These are phyloP conservation scores for Solanum chilense DNA, from an alignment of 257 asterid genomes.

Conservation along the genomic window DNA sequence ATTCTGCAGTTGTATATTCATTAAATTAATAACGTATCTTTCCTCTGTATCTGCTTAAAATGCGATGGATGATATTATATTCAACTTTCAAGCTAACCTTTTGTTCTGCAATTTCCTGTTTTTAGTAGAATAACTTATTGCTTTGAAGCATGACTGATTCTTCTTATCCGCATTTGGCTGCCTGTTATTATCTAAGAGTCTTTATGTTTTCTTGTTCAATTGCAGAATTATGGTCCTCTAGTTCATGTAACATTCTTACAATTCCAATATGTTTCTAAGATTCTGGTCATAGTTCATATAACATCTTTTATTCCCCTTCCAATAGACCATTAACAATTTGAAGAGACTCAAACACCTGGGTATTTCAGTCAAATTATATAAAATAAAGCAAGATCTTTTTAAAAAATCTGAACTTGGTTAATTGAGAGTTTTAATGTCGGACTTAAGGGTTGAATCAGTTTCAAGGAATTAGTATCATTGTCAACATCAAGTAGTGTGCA, in stretches of 20 bases:
- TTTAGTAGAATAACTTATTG: neutral
- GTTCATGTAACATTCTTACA: neutral
- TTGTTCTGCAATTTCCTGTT: neutral
- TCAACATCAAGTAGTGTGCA: neutral
- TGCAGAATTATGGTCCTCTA: neutral
- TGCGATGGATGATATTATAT: neutral
- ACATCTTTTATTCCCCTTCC: neutral
- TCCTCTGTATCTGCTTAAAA: neutral
- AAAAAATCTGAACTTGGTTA: neutral
- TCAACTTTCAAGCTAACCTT: neutral
- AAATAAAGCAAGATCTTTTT: neutral
- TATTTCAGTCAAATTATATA: neutral
- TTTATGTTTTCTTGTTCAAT: neutral
- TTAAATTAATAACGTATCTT: neutral
- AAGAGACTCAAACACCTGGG: neutral
- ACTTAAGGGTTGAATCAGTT: neutral
- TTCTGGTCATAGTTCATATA: neutral
- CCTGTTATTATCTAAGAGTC: neutral
- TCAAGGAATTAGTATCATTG: neutral
- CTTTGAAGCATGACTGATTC: neutral
- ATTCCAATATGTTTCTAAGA: neutral
- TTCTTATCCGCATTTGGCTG: neutral
- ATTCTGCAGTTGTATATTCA: neutral
- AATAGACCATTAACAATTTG: neutral
- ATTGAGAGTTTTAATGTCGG: neutral